phyloP scores from a whole-genome alignment of 305 asterid genomes.

The Andrographis paniculata region DNA sequence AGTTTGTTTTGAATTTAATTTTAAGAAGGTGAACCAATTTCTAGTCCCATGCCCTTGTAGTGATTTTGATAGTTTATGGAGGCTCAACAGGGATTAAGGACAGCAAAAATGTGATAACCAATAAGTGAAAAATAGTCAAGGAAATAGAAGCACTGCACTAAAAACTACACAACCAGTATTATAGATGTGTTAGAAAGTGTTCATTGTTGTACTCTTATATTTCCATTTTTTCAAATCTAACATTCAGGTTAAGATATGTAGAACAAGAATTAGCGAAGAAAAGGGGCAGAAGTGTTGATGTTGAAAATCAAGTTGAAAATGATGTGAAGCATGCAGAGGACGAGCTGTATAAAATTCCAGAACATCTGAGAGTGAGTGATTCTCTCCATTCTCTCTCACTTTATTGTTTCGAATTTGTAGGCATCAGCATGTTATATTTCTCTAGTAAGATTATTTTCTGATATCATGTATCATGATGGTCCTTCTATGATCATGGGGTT shows the following conservation, averaged over 20 bases:
- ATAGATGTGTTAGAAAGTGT: slow-evolving; percentile 4
- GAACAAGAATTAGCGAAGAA: slow-evolving; percentile 93
- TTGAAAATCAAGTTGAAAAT: slow-evolving; percentile 51
- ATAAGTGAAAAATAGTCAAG: slow-evolving; percentile 6
- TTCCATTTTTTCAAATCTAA: slow-evolving; percentile 14
- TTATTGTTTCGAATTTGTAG: background rate
- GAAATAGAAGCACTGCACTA: background rate
- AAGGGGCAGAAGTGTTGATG: slow-evolving; percentile 62
- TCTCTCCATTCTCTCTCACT: no score
- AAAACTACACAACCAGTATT: no score
- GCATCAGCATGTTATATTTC: slow-evolving; percentile 12
- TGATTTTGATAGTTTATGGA: background rate
- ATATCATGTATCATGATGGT: no score
- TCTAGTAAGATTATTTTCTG: no score
- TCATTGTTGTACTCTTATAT: slow-evolving; percentile 7
- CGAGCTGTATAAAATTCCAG: slow-evolving; percentile 82
- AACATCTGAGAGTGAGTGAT: slow-evolving; percentile 72
- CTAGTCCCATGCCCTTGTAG: background rate
- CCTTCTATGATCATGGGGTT: no score
- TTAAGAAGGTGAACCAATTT: background rate
- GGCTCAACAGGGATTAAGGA: background rate
- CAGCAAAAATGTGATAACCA: background rate
- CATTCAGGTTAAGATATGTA: slow-evolving; percentile 70
- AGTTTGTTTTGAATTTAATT: background rate
- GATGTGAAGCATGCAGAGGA: slow-evolving; percentile 81